phyloP scores from a whole-genome alignment of 768 basidiomycete genomes.

The Calocera cornea region DNA sequence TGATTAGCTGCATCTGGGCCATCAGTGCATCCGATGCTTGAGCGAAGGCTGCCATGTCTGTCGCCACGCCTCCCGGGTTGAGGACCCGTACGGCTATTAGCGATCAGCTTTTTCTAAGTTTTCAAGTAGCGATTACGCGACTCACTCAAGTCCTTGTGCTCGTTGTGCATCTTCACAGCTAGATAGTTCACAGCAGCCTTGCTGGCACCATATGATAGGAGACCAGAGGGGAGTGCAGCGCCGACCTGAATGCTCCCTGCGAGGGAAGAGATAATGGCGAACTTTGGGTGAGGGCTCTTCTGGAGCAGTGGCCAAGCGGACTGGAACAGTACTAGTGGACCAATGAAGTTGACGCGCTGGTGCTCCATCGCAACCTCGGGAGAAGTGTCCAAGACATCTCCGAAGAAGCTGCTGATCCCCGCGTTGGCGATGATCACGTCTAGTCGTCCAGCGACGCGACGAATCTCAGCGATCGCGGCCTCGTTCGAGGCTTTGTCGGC shows the following conservation, averaged over 20 bases:
- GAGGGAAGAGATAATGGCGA: constrained; percentile 10
- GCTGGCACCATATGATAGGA: constrained; percentile 6
- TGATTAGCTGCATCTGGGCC: background rate
- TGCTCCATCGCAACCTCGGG: background rate
- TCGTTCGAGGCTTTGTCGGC: constrained; percentile 11
- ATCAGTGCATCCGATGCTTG: background rate
- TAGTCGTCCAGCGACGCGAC: constrained; percentile 11
- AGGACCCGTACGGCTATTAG: background rate
- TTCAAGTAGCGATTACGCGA: too few relatives aligned
- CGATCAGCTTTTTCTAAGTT: too few relatives aligned
- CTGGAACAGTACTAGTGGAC: constrained; percentile 16
- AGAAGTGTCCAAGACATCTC: background rate
- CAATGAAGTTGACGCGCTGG: constrained; percentile 12
- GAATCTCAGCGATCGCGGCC: constrained; percentile 8
- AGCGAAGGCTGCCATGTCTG: constrained; percentile 1
- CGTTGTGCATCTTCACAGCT: constrained; percentile 5
- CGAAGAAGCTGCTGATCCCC: constrained; percentile 9
- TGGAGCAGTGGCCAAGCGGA: constrained; percentile 12
- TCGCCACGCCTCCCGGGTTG: constrained; percentile 5
- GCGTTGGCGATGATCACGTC: constrained; percentile 19
- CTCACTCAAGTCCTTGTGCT: background rate
- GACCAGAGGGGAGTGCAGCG: background rate
- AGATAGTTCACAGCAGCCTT: constrained; percentile 16
- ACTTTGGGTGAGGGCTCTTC: constrained; percentile 7
- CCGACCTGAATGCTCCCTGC: constrained; percentile 7